Base-by-base conservation (phyloP, 441 rosid species). In the Flueggea neowawraea region DNA sequence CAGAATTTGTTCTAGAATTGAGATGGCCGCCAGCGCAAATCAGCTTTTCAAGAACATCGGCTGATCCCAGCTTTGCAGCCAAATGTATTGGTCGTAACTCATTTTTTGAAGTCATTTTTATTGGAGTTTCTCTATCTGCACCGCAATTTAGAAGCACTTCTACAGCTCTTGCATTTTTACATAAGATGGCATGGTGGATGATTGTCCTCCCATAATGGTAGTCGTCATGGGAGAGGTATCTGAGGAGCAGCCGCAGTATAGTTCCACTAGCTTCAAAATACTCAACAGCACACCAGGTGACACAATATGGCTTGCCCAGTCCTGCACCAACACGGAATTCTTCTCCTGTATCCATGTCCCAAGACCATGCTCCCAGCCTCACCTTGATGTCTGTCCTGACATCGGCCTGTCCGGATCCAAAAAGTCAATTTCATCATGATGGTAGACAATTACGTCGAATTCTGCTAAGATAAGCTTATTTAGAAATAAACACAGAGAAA, bases 221-320 rank as follows among this genome's bases (percentile, higher is more conserved):
- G 54, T 67, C 59, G 69, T 80, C 69, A 14, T 80, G 78, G 32
- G 85, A 69, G 44, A 80, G 66, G 52, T 75, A 62, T 67, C 70
- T 71, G 55, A 91, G 91, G 43, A 95, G 83, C 82, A 89, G 68
- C 36, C 78, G 71, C 70, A 95, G 71, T 57, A 91, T 85, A 12
- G 81, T 68, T 45, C 99, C 97, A 66, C 80, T 86, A 33, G 75
- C 80, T 84, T 91, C 98, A 66, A 87, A 95, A 69, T 86, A 95
- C 74, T 95, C 99, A 52, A 95, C 93, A 1, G 95, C 98, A 67
- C 97, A 95, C 98, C 99, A 89, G 45, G 86, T 76, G 72, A 95
- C 71, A 55, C 77, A 68, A 67, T 91, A 95, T 6, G 99, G 86
- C 59, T 95, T 93, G 22, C 97, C 96, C 62, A 95, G 70, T 79